Evolutionary conservation across 1,284 basidiomycete species (phyloP), one percentile per base, ranked within the genome.

Genomic region (Ceratobasidium sp.): DNA sequence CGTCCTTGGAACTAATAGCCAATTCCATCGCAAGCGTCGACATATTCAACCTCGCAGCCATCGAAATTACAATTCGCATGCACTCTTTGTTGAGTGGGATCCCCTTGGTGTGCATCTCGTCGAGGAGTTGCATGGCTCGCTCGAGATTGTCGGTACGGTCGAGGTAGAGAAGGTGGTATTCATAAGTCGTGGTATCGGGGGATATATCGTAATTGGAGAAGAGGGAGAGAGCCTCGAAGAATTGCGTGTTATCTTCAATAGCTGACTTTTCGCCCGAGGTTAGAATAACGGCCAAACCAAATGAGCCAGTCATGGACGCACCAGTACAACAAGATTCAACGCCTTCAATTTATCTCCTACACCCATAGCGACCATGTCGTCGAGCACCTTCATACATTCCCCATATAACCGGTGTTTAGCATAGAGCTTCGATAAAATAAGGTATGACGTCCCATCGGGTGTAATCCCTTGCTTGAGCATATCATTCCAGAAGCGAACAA

Each of bases 371-470:
- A 87, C 77, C 89, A 95, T 94, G 81, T 96, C 94, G 42, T 92
- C 90, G 63, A 94, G 86, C 39, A 94, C 89, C 7, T 93, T 94
- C 86, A 90, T 90, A 4, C 91, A 90, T 77, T 93, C 90, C 39
- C 72, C 33, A 86, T 78, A 81, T 20, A 87, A 81, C 1, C 84
- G 85, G 40, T 86, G 83, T 18, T 83, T 80, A 0, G 88, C 86
- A 66, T 90, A 87, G 42, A 88, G 86, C 5, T 85, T 82, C 39
- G 94, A 84, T 0, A 94, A 84, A 1, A 84, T 83, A 77, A 90
- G 88, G 83, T 94, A 95, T 44, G 61, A 53, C 20, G 13, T 15
- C 12, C 26, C 49, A 55, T 76, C 39, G 72, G 61, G 20, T 51
- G 4, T 20, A 26, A n/a, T 2, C 28, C 49, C 15, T 18, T 40